Evolutionary conservation across 2,329 filamentous ascomycete genomes (phyloP).

Genomic region (Escovopsis sp.): DNA sequence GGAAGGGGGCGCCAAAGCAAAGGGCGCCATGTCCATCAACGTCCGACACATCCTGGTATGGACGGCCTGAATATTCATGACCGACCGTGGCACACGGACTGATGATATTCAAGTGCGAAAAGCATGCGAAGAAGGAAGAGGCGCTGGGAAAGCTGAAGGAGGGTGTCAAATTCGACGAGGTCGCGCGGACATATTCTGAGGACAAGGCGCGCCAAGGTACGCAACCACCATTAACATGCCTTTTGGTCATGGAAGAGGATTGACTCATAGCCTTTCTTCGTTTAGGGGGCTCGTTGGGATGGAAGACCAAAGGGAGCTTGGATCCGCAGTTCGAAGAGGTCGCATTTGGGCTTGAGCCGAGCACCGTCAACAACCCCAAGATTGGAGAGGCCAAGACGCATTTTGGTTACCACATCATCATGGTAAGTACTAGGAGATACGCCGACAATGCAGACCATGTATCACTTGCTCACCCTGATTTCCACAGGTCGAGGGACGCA

Average conservation of each 20-base stretch:
- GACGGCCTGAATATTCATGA: neutral
- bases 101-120: slow-evolving; percentile 44
- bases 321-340: slow-evolving; percentile 57
- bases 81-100: neutral
- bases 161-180: slow-evolving; percentile 59
- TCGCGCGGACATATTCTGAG: slow-evolving; percentile 58
- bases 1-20: slow-evolving; percentile 23
- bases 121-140: slow-evolving; percentile 65
- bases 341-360: slow-evolving; percentile 54
- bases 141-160: slow-evolving; percentile 52
- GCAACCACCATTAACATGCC: neutral
- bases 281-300: slow-evolving; percentile 54
- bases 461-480: neutral
- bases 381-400: slow-evolving; percentile 57
- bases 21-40: slow-evolving; percentile 54
- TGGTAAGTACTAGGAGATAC: slow-evolving; percentile 34
- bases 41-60: slow-evolving; percentile 55
- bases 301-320: slow-evolving; percentile 55
- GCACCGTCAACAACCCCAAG: slow-evolving; percentile 48
- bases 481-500: slow-evolving; percentile 4
- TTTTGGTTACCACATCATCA: slow-evolving; percentile 69
- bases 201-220: slow-evolving; percentile 58
- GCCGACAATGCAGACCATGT: too few species aligned
- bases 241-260: neutral
- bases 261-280: slow-evolving; percentile 1